Evolutionary conservation across 495 filamentous ascomycete genomes (phyloP), one percentile per base, ranked within the genome.

Genomic region (Cercophora sp.): DNA sequence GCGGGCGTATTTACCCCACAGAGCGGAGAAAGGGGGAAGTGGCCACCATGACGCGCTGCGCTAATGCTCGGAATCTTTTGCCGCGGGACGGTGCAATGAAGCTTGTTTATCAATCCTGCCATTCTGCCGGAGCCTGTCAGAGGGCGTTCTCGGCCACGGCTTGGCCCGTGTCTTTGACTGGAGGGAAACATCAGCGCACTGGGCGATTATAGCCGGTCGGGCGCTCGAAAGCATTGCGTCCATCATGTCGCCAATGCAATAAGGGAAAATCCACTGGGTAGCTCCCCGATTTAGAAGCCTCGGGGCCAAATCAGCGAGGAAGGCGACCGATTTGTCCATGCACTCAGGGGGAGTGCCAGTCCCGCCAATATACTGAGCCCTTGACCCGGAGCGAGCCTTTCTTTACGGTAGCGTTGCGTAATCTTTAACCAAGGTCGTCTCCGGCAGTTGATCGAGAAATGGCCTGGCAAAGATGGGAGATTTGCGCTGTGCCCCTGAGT

Each of bases 1-100:
- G 13, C n/a, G n/a, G n/a, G n/a, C n/a, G n/a, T n/a, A 16, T 41
- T 41, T 41, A 41, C 37, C 37, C 37, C 37, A 41, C 37, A 41
- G 8, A n/a, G 13, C 18, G 37, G 37, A 20, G 37, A 19, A 19
- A 15, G n/a, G n/a, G n/a, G n/a, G n/a, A n/a, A n/a, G n/a, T n/a
- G n/a, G n/a, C n/a, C n/a, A n/a, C 37, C 9, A 15, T 41, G 37
- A 5, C 37, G 37, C 11, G 37, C n/a, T 19, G 37, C 13, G n/a
- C n/a, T n/a, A n/a, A n/a, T 32, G 6, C 29, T 32, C 36, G 36
- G 16, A 39, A 39, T 8, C 15, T 2, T 15, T 41, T 41, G 37
- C 37, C 37, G 37, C 11, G 18, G 37, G 9, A 41, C 9, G 9
- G 37, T n/a, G n/a, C n/a, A 18, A n/a, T 19, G 15, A 19, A 41